A percentile compares a stretch with the other conserved stretches of the same genome.
phyloP scores from a whole-genome alignment of 371 early-diverging fungal genomes.

The Mucor velutinosus region DNA sequence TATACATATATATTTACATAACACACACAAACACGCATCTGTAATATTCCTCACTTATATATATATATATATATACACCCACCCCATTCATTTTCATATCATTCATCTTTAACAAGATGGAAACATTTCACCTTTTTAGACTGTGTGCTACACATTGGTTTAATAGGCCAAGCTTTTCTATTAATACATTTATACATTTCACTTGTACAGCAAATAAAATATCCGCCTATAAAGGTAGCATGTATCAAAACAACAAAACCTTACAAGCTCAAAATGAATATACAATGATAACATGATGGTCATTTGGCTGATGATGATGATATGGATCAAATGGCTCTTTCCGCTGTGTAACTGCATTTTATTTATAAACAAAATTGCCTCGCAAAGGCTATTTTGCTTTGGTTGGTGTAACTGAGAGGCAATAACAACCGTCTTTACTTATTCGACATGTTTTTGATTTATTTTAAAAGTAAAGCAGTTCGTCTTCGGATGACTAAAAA shows the following conservation, averaged over 20 bases:
- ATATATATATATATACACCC: background rate
- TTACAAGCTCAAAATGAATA: background rate
- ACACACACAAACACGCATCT: background rate
- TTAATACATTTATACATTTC: background rate
- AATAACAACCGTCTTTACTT: background rate
- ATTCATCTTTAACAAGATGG: background rate
- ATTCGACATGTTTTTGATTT: background rate
- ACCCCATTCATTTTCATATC: background rate
- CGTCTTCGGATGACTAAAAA: slow-evolving; percentile 46
- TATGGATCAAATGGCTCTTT: background rate
- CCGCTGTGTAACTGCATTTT: background rate
- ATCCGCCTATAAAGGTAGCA: background rate
- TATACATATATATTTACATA: background rate
- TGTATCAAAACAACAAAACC: background rate
- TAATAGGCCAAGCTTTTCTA: background rate
- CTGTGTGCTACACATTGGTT: background rate
- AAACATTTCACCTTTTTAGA: background rate
- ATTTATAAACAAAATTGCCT: background rate
- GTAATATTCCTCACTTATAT: background rate
- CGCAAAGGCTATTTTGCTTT: background rate
- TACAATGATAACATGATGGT: background rate
- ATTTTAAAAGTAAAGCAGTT: slow-evolving; percentile 30
- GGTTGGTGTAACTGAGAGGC: background rate
- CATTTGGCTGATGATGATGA: background rate
- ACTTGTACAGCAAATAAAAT: background rate